phyloP scores from a whole-genome alignment of 805 yeast genomes.

The Suhomyces sp. region DNA sequence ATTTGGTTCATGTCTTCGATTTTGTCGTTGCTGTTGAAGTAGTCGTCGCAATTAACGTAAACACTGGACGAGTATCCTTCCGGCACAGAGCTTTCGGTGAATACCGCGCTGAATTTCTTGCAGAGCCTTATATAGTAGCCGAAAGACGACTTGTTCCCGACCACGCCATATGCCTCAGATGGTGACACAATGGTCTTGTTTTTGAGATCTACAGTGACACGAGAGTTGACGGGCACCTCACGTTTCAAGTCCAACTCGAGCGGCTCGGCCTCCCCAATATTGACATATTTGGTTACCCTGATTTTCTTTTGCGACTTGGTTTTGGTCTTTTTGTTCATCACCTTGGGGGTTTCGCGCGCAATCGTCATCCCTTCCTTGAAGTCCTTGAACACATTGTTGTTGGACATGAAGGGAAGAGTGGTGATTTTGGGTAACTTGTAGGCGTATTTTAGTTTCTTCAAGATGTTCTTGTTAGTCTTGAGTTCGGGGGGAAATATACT shows the following conservation, averaged over 20 bases:
- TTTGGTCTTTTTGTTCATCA: conserved; percentile 42
- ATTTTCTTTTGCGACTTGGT: conserved; percentile 37
- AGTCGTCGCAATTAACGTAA: conserved; percentile 67
- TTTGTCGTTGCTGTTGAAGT: conserved; percentile 35
- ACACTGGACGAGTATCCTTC: conserved; percentile 68
- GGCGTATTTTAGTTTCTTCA: conserved; percentile 58
- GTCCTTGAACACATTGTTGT: conserved; percentile 31
- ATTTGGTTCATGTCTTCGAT: conserved; percentile 8
- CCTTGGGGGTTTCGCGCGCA: conserved; percentile 37
- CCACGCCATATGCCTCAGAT: conserved; percentile 60
- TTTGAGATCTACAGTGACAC: conserved; percentile 75
- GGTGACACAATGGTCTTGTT: conserved; percentile 67
- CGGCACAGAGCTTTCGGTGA: conserved; percentile 63
- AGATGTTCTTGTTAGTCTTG: conserved; percentile 30
- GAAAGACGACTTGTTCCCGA: conserved; percentile 58
- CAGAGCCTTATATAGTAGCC: conserved; percentile 78
- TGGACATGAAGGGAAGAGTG: conserved; percentile 70
- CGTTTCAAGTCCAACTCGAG: conserved; percentile 52
- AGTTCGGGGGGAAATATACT: conserved; percentile 45
- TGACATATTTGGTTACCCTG: conserved; percentile 66
- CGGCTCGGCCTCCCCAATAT: conserved; percentile 63
- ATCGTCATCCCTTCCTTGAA: conserved; percentile 66
- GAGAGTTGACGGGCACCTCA: conserved; percentile 70
- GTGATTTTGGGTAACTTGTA: conserved; percentile 67
- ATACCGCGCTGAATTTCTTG: conserved; percentile 55